Evolutionary conservation across 139 green algal genomes (phyloP), one percentile per base, ranked within the genome.

Genomic region (Trebouxia sp.): DNA sequence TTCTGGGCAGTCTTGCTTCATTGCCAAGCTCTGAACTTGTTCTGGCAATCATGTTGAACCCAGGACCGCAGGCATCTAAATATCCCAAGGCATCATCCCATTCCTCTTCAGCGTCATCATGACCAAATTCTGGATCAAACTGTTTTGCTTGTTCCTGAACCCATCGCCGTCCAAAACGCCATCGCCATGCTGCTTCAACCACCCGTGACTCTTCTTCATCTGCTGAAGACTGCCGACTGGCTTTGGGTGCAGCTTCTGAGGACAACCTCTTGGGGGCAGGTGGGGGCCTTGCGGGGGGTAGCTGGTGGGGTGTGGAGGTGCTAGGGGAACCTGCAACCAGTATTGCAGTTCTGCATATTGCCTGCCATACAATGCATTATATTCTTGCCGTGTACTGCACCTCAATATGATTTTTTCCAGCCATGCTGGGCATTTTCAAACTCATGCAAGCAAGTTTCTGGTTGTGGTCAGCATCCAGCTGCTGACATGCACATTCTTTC

Each of bases 71-170:
- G 3, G 81, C 81, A 22, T 85, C 81, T 65, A 85, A 26, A 58
- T 85, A 85, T 5, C 81, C 81, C 39, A 85, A 65, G 10, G 81
- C 81, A 37, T 82, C 81, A 41, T 85, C 81, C 81, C 81, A 85
- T 35, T 79, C 75, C 12, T 85, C 81, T 41, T 81, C 74, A 38
- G 58, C 74, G n/a, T 53, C 74, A 22, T 51, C 81, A 30, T 75
- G 43, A 26, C 66, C 76, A 55, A 80, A 82, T 0, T 82, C 48
- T 17, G 75, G 75, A 43, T 85, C 81, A 39, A 78, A 62, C 65
- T 82, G 65, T 35, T 56, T 70, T 24, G 81, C 81, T 45, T 85
- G 81, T 66, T 56, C 48, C 38, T 83, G 48, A 9, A 66, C 65
- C 81, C 81, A 85, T 43, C 81, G 76, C 48, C 81, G 65, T 5